A percentile compares a stretch with the other conserved stretches of the same genome.
These are phyloP conservation scores for Endotrypanum monterogeii DNA, from an alignment of 208 protist species.

Conservation along the genomic window DNA sequence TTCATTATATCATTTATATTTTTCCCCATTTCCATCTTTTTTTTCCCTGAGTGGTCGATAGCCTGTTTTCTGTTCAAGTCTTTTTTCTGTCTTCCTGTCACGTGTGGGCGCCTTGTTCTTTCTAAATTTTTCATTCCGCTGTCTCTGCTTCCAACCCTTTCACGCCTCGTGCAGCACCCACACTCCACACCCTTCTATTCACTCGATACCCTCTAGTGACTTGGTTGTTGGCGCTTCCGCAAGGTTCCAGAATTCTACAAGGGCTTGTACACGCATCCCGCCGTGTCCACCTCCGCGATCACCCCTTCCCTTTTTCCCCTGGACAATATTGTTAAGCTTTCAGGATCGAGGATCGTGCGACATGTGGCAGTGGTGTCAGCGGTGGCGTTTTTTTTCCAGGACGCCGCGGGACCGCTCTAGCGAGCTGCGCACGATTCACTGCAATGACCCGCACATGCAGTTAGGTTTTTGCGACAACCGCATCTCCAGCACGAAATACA, in stretches of 20 bases:
- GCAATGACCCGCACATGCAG: conserved; percentile 24
- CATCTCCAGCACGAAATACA: conserved; percentile 95
- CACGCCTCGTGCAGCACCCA: neutral
- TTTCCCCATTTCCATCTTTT: neutral
- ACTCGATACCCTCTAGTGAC: neutral
- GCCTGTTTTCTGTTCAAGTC: too few species aligned
- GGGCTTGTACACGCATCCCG: neutral
- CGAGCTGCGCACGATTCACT: conserved; percentile 40
- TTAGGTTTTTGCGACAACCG: conserved; percentile 69
- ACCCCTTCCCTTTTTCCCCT: neutral
- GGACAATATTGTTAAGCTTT: conserved; percentile 7
- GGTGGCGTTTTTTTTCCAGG: conserved; percentile 26
- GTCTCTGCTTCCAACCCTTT: neutral
- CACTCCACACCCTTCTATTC: neutral
- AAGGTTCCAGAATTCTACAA: neutral
- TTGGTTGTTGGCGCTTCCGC: neutral
- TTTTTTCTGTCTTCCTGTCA: too few species aligned
- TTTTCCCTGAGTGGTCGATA: neutral
- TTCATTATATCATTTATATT: too few species aligned
- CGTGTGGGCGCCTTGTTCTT: neutral
- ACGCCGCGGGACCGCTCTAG: conserved; percentile 28
- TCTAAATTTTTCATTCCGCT: neutral
- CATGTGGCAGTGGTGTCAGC: conserved; percentile 28
- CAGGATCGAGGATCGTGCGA: neutral
- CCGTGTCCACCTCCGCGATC: neutral